Conservation (phyloP, 1,139 yeast genomes). For the Diutina neorugosa region DNA sequence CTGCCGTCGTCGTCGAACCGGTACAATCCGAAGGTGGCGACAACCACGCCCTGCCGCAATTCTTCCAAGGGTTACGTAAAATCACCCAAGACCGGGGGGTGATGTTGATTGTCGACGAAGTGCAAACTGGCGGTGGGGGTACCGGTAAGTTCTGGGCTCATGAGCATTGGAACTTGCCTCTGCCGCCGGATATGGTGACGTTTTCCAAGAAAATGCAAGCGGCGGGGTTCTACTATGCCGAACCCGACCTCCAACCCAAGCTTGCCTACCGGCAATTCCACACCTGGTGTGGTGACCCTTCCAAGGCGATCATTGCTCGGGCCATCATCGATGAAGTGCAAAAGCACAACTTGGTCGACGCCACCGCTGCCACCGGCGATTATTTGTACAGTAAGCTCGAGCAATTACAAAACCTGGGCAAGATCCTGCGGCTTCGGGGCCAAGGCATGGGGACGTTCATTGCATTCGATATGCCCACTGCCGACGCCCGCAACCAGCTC, state of each 20-base stretch:
- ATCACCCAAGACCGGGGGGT: slow-evolving; percentile 57
- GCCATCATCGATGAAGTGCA: slow-evolving; percentile 54
- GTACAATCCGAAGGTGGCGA: slow-evolving; percentile 85
- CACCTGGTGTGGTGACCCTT: slow-evolving; percentile 90
- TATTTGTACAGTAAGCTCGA: slow-evolving; percentile 46
- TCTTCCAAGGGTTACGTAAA: slow-evolving; percentile 70
- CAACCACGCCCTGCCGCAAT: slow-evolving; percentile 63
- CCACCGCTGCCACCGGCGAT: slow-evolving; percentile 49
- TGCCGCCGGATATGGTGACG: slow-evolving; percentile 74
- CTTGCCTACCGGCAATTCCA: slow-evolving; percentile 74
- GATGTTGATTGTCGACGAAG: slow-evolving; percentile 69
- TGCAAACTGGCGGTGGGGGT: slow-evolving; percentile 82
- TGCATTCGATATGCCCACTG: slow-evolving; percentile 54
- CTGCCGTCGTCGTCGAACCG: slow-evolving; percentile 63
- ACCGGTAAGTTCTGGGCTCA: slow-evolving; percentile 83
- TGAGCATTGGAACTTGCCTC: slow-evolving; percentile 61
- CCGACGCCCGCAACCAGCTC: slow-evolving; percentile 38
- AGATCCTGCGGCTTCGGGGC: slow-evolving; percentile 48
- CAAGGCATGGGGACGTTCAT: slow-evolving; percentile 58
- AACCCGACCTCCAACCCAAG: slow-evolving; percentile 59
- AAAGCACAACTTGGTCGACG: slow-evolving; percentile 44
- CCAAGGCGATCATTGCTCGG: slow-evolving; percentile 61
- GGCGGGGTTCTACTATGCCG: slow-evolving; percentile 72
- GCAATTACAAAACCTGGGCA: slow-evolving; percentile 20
- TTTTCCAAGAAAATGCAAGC: slow-evolving; percentile 80